Evolutionary conservation across 768 basidiomycete genomes (phyloP), one percentile per base, ranked within the genome.

Genomic region (Kwoniella sp.): DNA sequence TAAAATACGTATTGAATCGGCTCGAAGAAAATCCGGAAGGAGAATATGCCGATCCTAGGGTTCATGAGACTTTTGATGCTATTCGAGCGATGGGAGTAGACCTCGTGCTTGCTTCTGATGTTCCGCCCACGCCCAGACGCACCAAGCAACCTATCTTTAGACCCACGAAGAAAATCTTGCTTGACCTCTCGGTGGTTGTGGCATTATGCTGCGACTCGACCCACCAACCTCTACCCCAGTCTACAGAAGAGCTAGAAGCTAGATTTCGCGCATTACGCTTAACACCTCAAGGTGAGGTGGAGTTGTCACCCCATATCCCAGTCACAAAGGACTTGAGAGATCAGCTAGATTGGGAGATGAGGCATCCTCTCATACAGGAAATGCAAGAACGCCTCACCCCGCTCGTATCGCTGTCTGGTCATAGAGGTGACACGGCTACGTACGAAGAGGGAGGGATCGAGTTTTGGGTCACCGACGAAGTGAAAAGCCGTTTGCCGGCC

Each of bases 401-500:
- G 25, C 19, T 50, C 9, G 19, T 24, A 10, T 33, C 13, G 33
- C 33, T 13, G 7, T 13, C 6, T 6, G 33, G 7, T 6, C 6
- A 33, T 13, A 13, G 7, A 33, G 33, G 7, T 33, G 33, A n/a
- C n/a, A n/a, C n/a, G n/a, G 33, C 33, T 6, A 33, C 7, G 33
- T 33, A 13, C 33, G 64, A 76, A 1, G 17, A 9, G 3, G 40
- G 40, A 44, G 8, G 17, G 17, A 81, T 89, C 7, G 83, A 85
- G 50, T 91, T 92, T 64, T 95, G 90, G 89, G 88, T 89, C 5
- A 93, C 91, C 0, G 75, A 79, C 0, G 91, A 92, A 74, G 91
- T 90, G 0, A 85, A 85, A 47, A 84, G 85, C 53, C 85, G 91
- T 4, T 88, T 88, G 70, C 80, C 88, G 21, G 83, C 85, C n/a